These are phyloP conservation scores for Phytophthora hybrid DNA, from an alignment of 352 stramenopile genomes.

Conservation along the genomic window DNA sequence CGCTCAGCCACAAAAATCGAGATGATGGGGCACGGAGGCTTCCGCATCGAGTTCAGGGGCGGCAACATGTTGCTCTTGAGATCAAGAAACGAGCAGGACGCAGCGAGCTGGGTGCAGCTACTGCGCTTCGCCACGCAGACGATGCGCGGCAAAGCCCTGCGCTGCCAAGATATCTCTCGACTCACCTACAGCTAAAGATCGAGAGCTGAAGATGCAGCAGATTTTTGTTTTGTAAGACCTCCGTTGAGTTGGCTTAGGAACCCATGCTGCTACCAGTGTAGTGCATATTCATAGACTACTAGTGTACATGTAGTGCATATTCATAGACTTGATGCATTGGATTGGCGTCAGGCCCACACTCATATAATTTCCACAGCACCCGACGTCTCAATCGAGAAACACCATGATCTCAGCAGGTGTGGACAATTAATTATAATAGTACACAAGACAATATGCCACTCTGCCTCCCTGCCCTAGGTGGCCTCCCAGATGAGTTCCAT, in stretches of 20 bases:
- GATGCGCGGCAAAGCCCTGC: constrained; percentile 25
- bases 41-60: constrained; percentile 64
- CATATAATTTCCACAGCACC: too few species aligned
- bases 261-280: background rate
- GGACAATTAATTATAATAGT: background rate
- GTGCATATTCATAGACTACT: background rate
- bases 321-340: too few species aligned
- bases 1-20: constrained; percentile 60
- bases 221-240: constrained; percentile 3
- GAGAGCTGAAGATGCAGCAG: background rate
- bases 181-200: constrained; percentile 33
- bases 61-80: constrained; percentile 61
- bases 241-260: background rate
- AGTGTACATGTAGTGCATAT: background rate
- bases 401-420: too few species aligned
- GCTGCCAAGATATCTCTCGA: constrained; percentile 25
- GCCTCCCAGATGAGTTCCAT: background rate
- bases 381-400: too few species aligned
- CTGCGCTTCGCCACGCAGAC: constrained; percentile 59
- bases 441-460: too few species aligned
- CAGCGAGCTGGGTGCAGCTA: constrained; percentile 70
- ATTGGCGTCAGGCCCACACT: too few species aligned
- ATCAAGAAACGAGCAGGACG: constrained; percentile 57
- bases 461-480: background rate
- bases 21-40: constrained; percentile 70